A percentile compares a stretch with the other conserved stretches of the same genome.
phyloP scores from a whole-genome alignment of 768 basidiomycete species.

The Podaxis mareebaensis region DNA sequence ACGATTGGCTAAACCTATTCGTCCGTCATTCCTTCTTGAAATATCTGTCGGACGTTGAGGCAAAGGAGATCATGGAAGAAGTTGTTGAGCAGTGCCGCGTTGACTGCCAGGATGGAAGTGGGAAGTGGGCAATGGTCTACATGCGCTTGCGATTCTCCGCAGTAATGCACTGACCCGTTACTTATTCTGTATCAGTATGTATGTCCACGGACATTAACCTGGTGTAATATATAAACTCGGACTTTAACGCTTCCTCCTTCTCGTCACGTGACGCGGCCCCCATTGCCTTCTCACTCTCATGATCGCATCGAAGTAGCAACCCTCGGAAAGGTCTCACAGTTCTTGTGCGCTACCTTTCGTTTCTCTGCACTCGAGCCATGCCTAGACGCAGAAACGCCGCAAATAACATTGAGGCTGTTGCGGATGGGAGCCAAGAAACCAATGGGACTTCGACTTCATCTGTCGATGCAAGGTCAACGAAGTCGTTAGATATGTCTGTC shows the following conservation, averaged over 20 bases:
- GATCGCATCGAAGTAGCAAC: constrained; percentile 3
- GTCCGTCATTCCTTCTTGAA: constrained; percentile 59
- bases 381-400: neutral
- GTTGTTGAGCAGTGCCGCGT: constrained; percentile 55
- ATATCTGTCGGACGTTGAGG: constrained; percentile 52
- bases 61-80: constrained; percentile 59
- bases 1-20: constrained; percentile 73
- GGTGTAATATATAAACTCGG: neutral
- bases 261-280: neutral
- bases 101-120: constrained; percentile 58
- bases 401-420: neutral
- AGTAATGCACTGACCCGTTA: constrained; percentile 29
- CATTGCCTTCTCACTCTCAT: neutral
- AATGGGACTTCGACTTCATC: neutral
- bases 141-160: constrained; percentile 68
- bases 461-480: neutral
- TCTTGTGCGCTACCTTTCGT: neutral
- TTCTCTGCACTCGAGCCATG: neutral
- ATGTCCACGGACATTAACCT: neutral
- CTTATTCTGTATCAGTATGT: neutral
- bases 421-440: neutral
- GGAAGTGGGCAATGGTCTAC: constrained; percentile 75
- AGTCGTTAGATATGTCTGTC: constrained; percentile 9
- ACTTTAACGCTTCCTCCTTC: neutral
- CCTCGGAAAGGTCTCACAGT: neutral